Evolutionary conservation across 179 eudicot genomes (phyloP).

Genomic region (Silene coronaria): DNA sequence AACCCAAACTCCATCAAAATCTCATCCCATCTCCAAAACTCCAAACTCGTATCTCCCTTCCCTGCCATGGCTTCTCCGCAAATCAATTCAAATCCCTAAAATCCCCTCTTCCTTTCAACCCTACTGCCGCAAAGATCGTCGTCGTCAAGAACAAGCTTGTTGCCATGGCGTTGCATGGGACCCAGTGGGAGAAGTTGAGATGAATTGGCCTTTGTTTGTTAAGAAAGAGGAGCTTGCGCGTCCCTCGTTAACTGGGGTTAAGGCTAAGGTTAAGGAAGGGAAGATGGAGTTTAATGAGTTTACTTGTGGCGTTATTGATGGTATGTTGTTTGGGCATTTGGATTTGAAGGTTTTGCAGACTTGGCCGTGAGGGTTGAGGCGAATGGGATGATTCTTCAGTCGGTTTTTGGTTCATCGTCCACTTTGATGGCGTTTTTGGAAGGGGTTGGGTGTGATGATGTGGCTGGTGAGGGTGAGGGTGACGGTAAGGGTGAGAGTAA

Average conservation of each 20-base stretch:
- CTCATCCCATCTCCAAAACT: conserved; percentile 34
- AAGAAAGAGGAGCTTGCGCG: conserved; percentile 40
- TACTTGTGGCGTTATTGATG: conserved; percentile 34
- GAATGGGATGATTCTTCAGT: conserved; percentile 35
- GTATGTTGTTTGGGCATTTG: conserved; percentile 36
- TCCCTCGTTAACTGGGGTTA: conserved; percentile 27
- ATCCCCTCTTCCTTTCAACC: conserved; percentile 27
- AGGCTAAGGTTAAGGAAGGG: conserved; percentile 29
- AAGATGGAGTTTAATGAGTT: conserved; percentile 43
- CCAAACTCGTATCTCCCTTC: conserved; percentile 37
- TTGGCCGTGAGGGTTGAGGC: conserved; percentile 27
- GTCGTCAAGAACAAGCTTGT: conserved; percentile 41
- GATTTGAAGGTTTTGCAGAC: conserved; percentile 39
- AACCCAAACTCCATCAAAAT: conserved; percentile 36
- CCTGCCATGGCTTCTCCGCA: conserved; percentile 41
- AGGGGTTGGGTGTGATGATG: conserved; percentile 30
- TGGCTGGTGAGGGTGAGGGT: neutral
- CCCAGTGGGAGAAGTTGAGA: conserved; percentile 35
- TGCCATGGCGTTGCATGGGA: conserved; percentile 32
- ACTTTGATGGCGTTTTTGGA: conserved; percentile 42
- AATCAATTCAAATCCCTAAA: conserved; percentile 40
- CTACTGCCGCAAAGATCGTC: conserved; percentile 32
- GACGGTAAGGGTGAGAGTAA: no score
- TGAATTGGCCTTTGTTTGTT: conserved; percentile 38
- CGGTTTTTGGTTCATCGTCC: conserved; percentile 36